Evolutionary conservation across 2,329 filamentous ascomycete genomes (phyloP).

Genomic region (Alternaria gansuensis): DNA sequence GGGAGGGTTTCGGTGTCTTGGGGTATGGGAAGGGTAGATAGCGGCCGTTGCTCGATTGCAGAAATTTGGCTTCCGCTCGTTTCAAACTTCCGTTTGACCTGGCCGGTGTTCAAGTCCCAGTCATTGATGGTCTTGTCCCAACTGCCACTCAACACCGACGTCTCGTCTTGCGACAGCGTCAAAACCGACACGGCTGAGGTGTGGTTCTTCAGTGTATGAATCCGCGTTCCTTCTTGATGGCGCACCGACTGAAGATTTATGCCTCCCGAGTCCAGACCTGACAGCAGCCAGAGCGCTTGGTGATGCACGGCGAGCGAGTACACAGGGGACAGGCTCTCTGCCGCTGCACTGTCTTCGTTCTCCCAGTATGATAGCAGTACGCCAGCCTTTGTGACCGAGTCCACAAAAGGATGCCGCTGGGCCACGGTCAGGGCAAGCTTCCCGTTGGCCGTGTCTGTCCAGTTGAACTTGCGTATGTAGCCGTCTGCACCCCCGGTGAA

Average conservation of each 20-base stretch:
- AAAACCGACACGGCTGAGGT: constrained; percentile 92
- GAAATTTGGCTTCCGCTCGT: constrained; percentile 85
- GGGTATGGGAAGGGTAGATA: constrained; percentile 77
- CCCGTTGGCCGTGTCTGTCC: constrained; percentile 91
- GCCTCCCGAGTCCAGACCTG: constrained; percentile 85
- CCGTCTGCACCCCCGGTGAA: constrained; percentile 94
- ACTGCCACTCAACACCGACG: constrained; percentile 85
- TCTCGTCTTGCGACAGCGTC: constrained; percentile 82
- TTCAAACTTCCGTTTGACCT: constrained; percentile 77
- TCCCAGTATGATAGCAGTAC: constrained; percentile 98
- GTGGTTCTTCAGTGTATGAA: constrained; percentile 81
- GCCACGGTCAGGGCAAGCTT: constrained; percentile 94
- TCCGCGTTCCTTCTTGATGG: constrained; percentile 92
- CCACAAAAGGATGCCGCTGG: constrained; percentile 94
- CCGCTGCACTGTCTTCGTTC: constrained; percentile 81
- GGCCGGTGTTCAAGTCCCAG: constrained; percentile 92
- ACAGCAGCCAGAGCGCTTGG: constrained; percentile 88
- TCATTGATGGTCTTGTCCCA: constrained; percentile 96
- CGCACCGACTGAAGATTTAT: constrained; percentile 94
- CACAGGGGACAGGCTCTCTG: constrained; percentile 77
- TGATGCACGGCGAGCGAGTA: constrained; percentile 94
- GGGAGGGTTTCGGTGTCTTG: constrained; percentile 69
- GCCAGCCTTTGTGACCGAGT: constrained; percentile 94
- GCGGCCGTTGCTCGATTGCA: constrained; percentile 83
- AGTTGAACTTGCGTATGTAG: constrained; percentile 97